Base-by-base conservation (phyloP, 169 alveolate species). In the Cryptosporidium canis region DNA sequence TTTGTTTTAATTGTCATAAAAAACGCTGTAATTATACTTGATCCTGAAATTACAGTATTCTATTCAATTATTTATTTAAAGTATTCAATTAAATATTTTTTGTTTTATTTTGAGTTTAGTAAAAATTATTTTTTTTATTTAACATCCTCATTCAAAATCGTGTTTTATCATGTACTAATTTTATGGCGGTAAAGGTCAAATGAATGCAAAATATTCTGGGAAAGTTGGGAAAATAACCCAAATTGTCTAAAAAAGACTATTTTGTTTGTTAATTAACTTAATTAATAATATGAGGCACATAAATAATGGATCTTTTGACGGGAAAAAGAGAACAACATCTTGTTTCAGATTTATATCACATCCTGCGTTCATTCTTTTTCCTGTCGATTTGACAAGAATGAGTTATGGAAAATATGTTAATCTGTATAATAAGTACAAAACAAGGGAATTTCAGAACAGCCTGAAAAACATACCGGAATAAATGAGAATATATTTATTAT, bases 311-410 rank as follows among this genome's bases (percentile, higher is more conserved):
- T 6, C 64, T 55, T 41, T 58, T 77, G 87, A 77, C 29, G 72
- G 37, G 11, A 77, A 77, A 33, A 77, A 77, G 45, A 55, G 87
- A 58, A 33, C 41, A 21, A 41, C 44, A 33, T 77, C 87, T 21
- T 37, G 61, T 58, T 77, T 77, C 47, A 55, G 87, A 18, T 77
- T 77, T 61, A 61, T 77, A 18, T 77, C 72, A 21, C 77, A 77
- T 21, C 87, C 87, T 6, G 21, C 44, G 37, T 77, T 58, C 43
- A 77, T 55, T 37, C 43, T 77, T 14, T 77, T 77, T 11, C 87
- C 87, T 41, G 61, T 77, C 63, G 87, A 77, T 77, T 58, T 77
- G 43, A 77, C 87, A 77, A 77, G 41, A 41, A 56, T 77, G 51
- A 77, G 43, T 43, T 77, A 77, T 77, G 61, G 37, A 61, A 77